Evolutionary conservation across 2,329 filamentous ascomycete species (phyloP).

Genomic region (Xylariaceae sp.): DNA sequence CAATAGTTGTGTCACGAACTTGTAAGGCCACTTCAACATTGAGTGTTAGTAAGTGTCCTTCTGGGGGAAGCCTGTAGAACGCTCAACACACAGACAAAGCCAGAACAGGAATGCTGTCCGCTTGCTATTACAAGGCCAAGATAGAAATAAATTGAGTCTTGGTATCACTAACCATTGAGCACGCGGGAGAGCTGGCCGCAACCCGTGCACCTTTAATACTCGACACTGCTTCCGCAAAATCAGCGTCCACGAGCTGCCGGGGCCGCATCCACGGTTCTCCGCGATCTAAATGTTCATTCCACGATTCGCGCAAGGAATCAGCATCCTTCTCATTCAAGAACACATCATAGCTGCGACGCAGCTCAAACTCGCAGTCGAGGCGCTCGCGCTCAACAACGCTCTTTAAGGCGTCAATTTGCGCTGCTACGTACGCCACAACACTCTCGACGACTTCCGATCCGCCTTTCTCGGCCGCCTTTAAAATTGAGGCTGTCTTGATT

Average conservation of each 20-base stretch:
- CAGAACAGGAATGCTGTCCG: too few species aligned
- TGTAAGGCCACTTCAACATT: conserved; percentile 24
- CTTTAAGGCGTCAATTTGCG: conserved; percentile 22
- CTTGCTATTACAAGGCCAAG: too few species aligned
- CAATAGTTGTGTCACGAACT: conserved; percentile 42
- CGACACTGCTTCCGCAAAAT: conserved; percentile 19
- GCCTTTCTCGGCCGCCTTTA: neutral
- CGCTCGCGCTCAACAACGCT: conserved; percentile 24
- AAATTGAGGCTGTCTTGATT: conserved; percentile 13
- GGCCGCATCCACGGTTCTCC: conserved; percentile 17
- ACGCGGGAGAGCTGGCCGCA: conserved; percentile 24
- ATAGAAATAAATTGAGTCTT: too few species aligned
- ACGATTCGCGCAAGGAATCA: neutral
- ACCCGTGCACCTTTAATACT: conserved; percentile 9
- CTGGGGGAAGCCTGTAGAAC: neutral
- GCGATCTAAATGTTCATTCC: neutral
- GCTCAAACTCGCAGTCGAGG: conserved; percentile 30
- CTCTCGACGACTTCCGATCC: conserved; percentile 1
- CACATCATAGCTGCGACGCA: conserved; percentile 27
- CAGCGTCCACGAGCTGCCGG: conserved; percentile 9
- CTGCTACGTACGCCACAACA: conserved; percentile 7
- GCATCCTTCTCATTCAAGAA: conserved; percentile 14
- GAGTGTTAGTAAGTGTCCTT: neutral
- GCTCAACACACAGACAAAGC: neutral
- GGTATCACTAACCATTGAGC: conserved; percentile 20